Percentiles rank a stretch among this genome's conserved stretches.
Conservation (phyloP, 345 rosid species). For the Rhizophora mangle region DNA sequence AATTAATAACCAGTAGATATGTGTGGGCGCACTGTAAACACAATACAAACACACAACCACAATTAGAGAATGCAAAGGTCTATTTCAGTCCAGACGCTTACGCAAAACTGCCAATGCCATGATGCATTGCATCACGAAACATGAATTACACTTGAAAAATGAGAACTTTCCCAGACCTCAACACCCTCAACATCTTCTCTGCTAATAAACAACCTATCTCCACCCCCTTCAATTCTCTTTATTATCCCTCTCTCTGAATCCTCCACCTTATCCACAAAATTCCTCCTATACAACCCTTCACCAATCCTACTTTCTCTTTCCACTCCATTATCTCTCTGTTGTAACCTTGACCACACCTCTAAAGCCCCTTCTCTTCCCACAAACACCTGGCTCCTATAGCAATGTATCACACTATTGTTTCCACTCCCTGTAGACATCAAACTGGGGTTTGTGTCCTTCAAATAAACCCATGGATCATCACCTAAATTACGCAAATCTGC, state of each 20-base stretch:
- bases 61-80: no score
- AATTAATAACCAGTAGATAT: no score
- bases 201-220: slow-evolving; percentile 72
- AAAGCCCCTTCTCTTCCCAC: slow-evolving; percentile 68
- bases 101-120: no score
- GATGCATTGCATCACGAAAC: no score
- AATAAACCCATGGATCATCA: slow-evolving; percentile 84
- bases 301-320: slow-evolving; percentile 14
- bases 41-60: no score
- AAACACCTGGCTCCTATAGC: slow-evolving; percentile 70
- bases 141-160: slow-evolving; percentile 25
- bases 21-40: no score
- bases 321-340: slow-evolving; percentile 15
- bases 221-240: slow-evolving; percentile 70
- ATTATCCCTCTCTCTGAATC: slow-evolving; percentile 66
- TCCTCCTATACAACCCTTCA: slow-evolving; percentile 50
- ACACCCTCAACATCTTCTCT: slow-evolving; percentile 73
- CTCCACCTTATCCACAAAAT: slow-evolving; percentile 65
- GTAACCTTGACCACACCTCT: slow-evolving; percentile 80
- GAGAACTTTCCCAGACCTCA: slow-evolving; percentile 84
- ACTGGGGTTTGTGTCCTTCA: slow-evolving; percentile 58
- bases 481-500: slow-evolving; percentile 74
- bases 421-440: slow-evolving; percentile 29
- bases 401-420: slow-evolving; percentile 45
- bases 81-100: no score